phyloP scores from a whole-genome alignment of 805 yeast species.

The Osmozyma mogii region DNA sequence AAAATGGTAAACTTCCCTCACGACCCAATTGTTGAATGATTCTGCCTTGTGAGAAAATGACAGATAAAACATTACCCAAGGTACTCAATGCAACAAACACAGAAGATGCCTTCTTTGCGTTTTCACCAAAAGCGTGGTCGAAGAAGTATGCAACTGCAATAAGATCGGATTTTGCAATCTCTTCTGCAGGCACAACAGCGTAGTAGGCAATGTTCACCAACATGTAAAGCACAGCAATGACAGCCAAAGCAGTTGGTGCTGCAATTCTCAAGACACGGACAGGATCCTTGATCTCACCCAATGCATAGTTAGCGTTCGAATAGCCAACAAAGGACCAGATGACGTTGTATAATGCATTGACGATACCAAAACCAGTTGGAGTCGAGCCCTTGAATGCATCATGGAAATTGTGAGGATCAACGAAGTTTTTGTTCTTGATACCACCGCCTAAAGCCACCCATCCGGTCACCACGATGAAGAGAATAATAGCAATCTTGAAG shows the following conservation, averaged over 20 bases:
- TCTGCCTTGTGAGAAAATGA: constrained; percentile 76
- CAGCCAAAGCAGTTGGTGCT: constrained; percentile 64
- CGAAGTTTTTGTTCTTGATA: constrained; percentile 37
- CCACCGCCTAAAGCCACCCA: constrained; percentile 81
- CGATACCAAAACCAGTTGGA: constrained; percentile 62
- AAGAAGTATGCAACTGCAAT: constrained; percentile 73
- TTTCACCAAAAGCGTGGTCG: constrained; percentile 58
- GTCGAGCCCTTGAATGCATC: constrained; percentile 48
- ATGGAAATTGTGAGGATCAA: constrained; percentile 50
- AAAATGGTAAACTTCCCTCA: constrained; percentile 73
- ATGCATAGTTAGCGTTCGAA: constrained; percentile 75
- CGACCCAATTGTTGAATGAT: constrained; percentile 74
- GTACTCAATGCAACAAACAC: constrained; percentile 79
- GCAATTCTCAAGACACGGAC: constrained; percentile 59
- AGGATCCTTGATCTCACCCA: constrained; percentile 73
- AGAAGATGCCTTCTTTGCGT: constrained; percentile 65
- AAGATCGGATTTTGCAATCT: constrained; percentile 51
- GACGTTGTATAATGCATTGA: constrained; percentile 70
- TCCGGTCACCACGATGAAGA: constrained; percentile 67
- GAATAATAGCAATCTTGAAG: constrained; percentile 64
- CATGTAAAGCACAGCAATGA: constrained; percentile 59
- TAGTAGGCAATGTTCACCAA: constrained; percentile 74
- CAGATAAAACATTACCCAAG: constrained; percentile 74
- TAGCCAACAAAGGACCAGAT: constrained; percentile 84
- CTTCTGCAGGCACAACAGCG: constrained; percentile 70